These are phyloP conservation scores for Volvariella volvacea DNA, from an alignment of 1,284 basidiomycete species.

Conservation along the genomic window DNA sequence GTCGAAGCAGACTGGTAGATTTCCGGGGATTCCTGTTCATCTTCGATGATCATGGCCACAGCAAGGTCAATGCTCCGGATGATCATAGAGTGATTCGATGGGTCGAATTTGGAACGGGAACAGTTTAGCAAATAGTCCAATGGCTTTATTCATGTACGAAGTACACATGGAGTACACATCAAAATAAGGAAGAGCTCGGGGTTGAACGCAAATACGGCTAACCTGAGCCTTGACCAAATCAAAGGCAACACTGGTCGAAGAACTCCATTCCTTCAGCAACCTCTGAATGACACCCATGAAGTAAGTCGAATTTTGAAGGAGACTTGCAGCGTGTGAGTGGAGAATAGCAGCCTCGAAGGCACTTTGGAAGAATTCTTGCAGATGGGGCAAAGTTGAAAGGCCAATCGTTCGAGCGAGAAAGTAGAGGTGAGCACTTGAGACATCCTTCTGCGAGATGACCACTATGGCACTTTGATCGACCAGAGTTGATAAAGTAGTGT, in stretches of 20 bases:
- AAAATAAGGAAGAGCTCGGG: conserved; percentile 1
- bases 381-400: background rate
- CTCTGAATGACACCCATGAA: too few species aligned
- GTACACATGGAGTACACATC: background rate
- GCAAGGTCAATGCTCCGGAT: too few species aligned
- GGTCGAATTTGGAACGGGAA: background rate
- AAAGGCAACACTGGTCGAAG: too few species aligned
- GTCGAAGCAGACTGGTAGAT: too few species aligned
- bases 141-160: background rate
- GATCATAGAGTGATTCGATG: too few species aligned
- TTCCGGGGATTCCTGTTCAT: too few species aligned
- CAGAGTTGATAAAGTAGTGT: conserved; percentile 38
- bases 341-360: too few species aligned
- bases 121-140: background rate
- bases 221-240: background rate
- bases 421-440: conserved; percentile 26
- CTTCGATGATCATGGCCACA: too few species aligned
- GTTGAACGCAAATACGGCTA: background rate
- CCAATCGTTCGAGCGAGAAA: conserved; percentile 35
- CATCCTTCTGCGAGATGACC: conserved; percentile 9
- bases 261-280: too few species aligned
- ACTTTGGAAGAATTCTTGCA: background rate
- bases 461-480: conserved; percentile 30
- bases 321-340: too few species aligned
- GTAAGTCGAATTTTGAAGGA: too few species aligned